These are phyloP conservation scores for Gymnopilus junonius DNA, from an alignment of 768 basidiomycete species.

Conservation along the genomic window DNA sequence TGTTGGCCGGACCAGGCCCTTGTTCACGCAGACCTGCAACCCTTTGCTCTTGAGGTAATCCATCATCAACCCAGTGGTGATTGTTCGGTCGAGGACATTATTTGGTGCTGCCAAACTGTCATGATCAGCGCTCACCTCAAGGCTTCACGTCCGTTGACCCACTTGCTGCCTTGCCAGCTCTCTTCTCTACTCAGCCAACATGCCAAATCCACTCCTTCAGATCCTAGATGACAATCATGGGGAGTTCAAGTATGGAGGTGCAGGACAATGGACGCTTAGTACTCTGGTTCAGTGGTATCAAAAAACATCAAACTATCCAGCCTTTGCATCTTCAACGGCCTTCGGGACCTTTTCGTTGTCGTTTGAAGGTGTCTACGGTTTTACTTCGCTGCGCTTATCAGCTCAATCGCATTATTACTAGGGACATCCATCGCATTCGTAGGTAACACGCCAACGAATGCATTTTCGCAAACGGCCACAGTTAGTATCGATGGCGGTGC, in stretches of 20 bases:
- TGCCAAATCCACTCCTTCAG: conserved; percentile 11
- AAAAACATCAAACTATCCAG: conserved; percentile 20
- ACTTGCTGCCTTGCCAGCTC: neutral
- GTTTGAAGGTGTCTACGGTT: conserved; percentile 18
- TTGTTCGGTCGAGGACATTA: neutral
- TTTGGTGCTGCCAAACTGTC: no score
- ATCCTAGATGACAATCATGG: conserved; percentile 24
- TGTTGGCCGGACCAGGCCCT: neutral
- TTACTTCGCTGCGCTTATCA: neutral
- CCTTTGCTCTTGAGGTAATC: neutral
- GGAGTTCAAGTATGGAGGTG: conserved; percentile 19
- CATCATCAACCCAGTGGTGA: neutral
- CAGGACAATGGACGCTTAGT: conserved; percentile 22
- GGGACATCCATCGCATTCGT: conserved; percentile 26
- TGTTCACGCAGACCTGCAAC: neutral
- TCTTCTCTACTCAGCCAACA: conserved; percentile 1
- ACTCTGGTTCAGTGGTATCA: conserved; percentile 22
- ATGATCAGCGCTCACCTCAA: neutral
- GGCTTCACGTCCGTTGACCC: neutral
- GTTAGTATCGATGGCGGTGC: conserved; percentile 26
- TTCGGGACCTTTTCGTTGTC: conserved; percentile 20
- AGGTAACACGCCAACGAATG: conserved; percentile 23
- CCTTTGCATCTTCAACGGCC: conserved; percentile 11
- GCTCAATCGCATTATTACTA: neutral
- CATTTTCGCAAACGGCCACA: conserved; percentile 17